Percentiles rank a stretch among this genome's conserved stretches.
These are phyloP conservation scores for Irpex sp. DNA, from an alignment of 1,284 basidiomycete genomes.

Conservation along the genomic window DNA sequence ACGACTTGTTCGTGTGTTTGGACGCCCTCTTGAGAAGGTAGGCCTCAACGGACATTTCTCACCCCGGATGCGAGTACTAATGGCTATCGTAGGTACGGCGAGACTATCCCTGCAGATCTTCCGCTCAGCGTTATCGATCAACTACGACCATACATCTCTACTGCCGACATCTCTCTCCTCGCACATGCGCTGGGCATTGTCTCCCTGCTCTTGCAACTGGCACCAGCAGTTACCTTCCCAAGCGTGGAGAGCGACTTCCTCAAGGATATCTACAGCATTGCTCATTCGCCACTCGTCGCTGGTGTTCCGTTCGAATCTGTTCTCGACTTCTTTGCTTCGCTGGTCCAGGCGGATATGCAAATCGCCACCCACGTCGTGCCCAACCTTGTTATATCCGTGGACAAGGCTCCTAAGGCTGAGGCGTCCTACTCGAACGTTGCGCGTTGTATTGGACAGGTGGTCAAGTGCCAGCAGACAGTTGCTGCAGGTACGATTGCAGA, in stretches of 20 bases:
- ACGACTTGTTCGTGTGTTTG: conserved; percentile 78
- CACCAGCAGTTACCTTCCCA: conserved; percentile 64
- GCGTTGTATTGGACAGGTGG: conserved; percentile 79
- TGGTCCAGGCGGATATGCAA: conserved; percentile 80
- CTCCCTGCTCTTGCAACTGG: conserved; percentile 65
- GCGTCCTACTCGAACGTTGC: conserved; percentile 70
- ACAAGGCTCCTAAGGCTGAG: conserved; percentile 54
- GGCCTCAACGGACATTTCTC: conserved; percentile 10
- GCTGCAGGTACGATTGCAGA: conserved; percentile 79
- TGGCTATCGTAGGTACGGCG: conserved; percentile 45
- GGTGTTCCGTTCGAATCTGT: conserved; percentile 77
- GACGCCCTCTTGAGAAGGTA: conserved; percentile 71
- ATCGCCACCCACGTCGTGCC: conserved; percentile 77
- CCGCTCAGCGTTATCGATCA: conserved; percentile 66
- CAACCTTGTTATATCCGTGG: conserved; percentile 59
- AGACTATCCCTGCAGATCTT: conserved; percentile 57
- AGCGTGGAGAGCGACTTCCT: conserved; percentile 72
- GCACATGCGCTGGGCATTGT: conserved; percentile 73
- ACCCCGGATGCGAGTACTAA: conserved; percentile 4
- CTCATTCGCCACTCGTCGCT: conserved; percentile 76
- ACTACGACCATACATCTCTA: conserved; percentile 70
- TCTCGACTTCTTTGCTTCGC: conserved; percentile 74
- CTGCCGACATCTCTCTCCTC: conserved; percentile 73
- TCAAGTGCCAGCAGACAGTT: conserved; percentile 63
- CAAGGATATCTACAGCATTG: conserved; percentile 62